Conservation (phyloP, 208 protist genomes). For the Wallacemonas rigidus region DNA sequence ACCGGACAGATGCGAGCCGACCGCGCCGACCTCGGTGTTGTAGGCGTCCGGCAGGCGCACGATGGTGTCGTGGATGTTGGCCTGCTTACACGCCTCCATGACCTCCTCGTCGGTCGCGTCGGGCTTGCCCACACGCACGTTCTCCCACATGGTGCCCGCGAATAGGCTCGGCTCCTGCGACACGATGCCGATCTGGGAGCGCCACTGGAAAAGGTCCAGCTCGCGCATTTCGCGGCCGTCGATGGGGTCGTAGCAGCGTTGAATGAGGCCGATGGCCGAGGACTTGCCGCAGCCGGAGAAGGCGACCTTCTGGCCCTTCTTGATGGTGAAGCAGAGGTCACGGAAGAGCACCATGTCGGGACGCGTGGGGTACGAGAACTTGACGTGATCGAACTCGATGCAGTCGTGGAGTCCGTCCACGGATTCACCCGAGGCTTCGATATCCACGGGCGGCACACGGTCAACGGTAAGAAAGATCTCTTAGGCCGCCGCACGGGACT, state of each 20-base stretch:
- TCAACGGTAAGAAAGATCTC: too few relatives aligned
- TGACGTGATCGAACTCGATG: slow-evolving; percentile 70
- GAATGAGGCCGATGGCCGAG: slow-evolving; percentile 71
- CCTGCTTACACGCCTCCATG: slow-evolving; percentile 61
- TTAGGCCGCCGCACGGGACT: too few relatives aligned
- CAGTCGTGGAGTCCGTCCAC: slow-evolving; percentile 39
- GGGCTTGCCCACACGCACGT: slow-evolving; percentile 67
- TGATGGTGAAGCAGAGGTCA: slow-evolving; percentile 67
- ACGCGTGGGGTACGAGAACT: slow-evolving; percentile 80
- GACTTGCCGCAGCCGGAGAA: slow-evolving; percentile 89
- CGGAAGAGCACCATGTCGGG: slow-evolving; percentile 66
- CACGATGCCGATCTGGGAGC: slow-evolving; percentile 76
- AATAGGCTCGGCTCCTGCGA: slow-evolving; percentile 88
- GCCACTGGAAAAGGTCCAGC: slow-evolving; percentile 53
- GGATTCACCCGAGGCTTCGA: slow-evolving; percentile 39
- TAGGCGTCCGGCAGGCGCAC: slow-evolving; percentile 77
- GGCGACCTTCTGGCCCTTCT: slow-evolving; percentile 73
- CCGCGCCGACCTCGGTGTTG: slow-evolving; percentile 78
- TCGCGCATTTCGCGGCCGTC: slow-evolving; percentile 69
- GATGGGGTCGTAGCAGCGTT: slow-evolving; percentile 87
- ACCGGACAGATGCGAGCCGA: slow-evolving; percentile 85
- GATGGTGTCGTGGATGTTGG: slow-evolving; percentile 89
- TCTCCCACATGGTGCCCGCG: slow-evolving; percentile 64
- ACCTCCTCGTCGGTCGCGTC: slow-evolving; percentile 76
- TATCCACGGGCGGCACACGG: slow-evolving; percentile 53